A percentile compares a stretch with the other conserved stretches of the same genome.
Conservation (phyloP, 2,329 filamentous ascomycete species). For the Fusarium pseudocircinatum region DNA sequence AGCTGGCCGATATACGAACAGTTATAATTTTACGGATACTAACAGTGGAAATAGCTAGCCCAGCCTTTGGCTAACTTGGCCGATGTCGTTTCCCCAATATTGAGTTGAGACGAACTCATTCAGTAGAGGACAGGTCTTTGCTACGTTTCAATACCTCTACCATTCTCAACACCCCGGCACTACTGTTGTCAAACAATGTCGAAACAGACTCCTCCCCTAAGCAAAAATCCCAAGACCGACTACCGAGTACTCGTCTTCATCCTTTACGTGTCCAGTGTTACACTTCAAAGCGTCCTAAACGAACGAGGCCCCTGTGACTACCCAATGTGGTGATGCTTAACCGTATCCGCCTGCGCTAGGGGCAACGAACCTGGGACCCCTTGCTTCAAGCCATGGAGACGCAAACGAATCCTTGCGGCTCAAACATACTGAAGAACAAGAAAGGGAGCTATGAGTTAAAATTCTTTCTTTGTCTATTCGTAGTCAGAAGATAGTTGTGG, state of each 20-base stretch:
- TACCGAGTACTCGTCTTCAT: constrained; percentile 9
- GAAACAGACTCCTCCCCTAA: constrained; percentile 29
- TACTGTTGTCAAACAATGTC: constrained; percentile 18
- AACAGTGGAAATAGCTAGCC: constrained; percentile 26
- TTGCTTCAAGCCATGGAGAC: constrained; percentile 27
- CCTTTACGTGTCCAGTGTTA: constrained; percentile 25
- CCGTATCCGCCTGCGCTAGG: constrained; percentile 38
- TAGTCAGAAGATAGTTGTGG: neutral
- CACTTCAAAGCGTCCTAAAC: constrained; percentile 20
- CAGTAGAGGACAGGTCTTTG: neutral
- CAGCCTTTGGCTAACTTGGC: constrained; percentile 8
- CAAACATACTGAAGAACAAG: neutral
- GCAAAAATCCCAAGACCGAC: neutral
- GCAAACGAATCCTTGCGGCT: constrained; percentile 33
- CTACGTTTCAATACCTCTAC: constrained; percentile 3
- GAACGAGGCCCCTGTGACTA: constrained; percentile 26
- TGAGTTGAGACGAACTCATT: constrained; percentile 11
- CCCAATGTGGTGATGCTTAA: constrained; percentile 34
- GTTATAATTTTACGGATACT: constrained; percentile 7
- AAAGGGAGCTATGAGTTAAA: neutral
- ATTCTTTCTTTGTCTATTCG: neutral
- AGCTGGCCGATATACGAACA: neutral
- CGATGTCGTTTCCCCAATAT: constrained; percentile 9
- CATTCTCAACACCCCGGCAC: neutral
- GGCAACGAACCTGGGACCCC: constrained; percentile 22